Evolutionary conservation across 192 early-diverging fungal species (phyloP).

Genomic region (Coemansia furcata): DNA sequence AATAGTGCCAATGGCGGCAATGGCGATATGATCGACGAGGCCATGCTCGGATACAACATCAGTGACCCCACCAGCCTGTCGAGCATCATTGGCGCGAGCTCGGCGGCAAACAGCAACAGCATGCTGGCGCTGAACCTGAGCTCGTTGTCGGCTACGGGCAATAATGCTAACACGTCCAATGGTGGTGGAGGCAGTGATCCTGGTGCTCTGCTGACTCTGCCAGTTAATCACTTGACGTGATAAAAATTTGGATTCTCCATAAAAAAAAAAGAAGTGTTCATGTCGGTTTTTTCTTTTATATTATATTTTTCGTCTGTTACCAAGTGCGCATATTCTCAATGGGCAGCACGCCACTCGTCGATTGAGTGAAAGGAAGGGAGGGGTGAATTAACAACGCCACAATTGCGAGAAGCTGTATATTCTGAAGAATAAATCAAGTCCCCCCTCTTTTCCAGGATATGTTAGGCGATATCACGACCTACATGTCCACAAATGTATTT

Average conservation of each 20-base stretch:
- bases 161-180: background rate
- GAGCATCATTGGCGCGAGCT: background rate
- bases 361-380: too few species aligned
- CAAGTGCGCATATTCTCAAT: background rate
- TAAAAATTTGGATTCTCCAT: background rate
- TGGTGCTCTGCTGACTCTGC: slow-evolving; percentile 2
- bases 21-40: slow-evolving; percentile 1
- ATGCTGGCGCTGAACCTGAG: background rate
- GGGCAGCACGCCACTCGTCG: too few species aligned
- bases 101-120: background rate
- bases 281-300: background rate
- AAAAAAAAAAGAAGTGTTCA: background rate
- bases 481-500: background rate
- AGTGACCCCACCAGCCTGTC: background rate
- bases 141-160: background rate
- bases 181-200: background rate
- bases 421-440: too few species aligned
- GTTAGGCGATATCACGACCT: background rate
- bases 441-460: too few species aligned
- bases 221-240: background rate
- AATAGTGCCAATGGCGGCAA: background rate
- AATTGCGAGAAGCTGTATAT: too few species aligned
- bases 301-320: background rate
- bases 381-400: too few species aligned
- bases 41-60: slow-evolving; percentile 1